These are phyloP conservation scores for Hyaloscypha finlandica DNA, from an alignment of 495 filamentous ascomycete genomes.

Conservation along the genomic window DNA sequence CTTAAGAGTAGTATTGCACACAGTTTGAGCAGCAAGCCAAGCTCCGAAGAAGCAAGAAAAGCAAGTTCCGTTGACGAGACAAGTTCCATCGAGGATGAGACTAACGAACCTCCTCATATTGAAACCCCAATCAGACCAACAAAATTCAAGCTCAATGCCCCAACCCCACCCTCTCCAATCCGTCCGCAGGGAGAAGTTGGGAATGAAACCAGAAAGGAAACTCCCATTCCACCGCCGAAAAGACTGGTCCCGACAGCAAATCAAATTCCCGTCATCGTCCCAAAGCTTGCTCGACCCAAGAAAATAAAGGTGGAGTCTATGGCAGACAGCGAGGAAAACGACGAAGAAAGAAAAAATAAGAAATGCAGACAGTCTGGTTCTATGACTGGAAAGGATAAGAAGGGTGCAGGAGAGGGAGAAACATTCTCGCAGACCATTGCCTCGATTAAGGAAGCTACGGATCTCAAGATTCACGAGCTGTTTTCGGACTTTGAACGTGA, in stretches of 20 bases:
- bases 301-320: neutral
- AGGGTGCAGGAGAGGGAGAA: neutral
- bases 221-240: slow-evolving; percentile 5
- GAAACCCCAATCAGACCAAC: neutral
- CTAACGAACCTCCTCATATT: neutral
- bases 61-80: neutral
- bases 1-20: neutral
- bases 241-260: neutral
- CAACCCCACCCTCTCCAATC: neutral
- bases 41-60: neutral
- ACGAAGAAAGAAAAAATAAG: neutral
- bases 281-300: neutral
- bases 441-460: neutral
- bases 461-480: neutral
- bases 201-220: neutral
- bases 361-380: neutral
- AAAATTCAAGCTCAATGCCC: neutral
- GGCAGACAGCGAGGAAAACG: neutral
- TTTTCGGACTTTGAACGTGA: neutral
- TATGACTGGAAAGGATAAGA: neutral
- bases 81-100: neutral
- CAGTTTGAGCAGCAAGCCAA: neutral
- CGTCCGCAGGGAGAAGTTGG: neutral
- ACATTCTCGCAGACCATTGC: neutral
- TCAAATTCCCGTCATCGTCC: neutral